Evolutionary conservation across 2,329 filamentous ascomycete genomes (phyloP).

Genomic region (Metarhizium anisopliae): DNA sequence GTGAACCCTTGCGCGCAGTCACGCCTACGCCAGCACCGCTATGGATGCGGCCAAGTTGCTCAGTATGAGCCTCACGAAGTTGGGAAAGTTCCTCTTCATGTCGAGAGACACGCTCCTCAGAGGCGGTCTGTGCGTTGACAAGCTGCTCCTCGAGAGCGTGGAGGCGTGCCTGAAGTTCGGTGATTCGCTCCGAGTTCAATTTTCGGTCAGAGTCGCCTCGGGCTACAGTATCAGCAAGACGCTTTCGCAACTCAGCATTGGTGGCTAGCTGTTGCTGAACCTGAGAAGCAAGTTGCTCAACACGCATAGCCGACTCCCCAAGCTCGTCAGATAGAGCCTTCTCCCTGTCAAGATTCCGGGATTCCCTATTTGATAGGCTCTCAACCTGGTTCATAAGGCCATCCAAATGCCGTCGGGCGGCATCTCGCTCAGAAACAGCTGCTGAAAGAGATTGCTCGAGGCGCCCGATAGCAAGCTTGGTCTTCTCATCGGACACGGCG

Average conservation of each 20-base stretch:
- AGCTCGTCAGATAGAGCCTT: constrained; percentile 60
- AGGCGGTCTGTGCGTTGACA: constrained; percentile 71
- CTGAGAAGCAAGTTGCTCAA: constrained; percentile 70
- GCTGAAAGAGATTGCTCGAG: constrained; percentile 61
- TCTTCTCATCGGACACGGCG: constrained; percentile 42
- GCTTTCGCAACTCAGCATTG: constrained; percentile 66
- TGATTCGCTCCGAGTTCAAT: constrained; percentile 72
- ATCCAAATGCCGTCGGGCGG: constrained; percentile 57
- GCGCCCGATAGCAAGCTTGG: constrained; percentile 51
- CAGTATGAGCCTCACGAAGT: constrained; percentile 68
- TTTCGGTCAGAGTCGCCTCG: constrained; percentile 80
- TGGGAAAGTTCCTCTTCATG: constrained; percentile 79
- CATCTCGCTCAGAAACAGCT: constrained; percentile 63
- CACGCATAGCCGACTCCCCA: constrained; percentile 61
- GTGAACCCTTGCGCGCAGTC: constrained; percentile 21
- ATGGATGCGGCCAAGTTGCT: constrained; percentile 68
- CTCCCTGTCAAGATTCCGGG: constrained; percentile 49
- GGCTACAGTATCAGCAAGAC: constrained; percentile 69
- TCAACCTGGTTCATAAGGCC: constrained; percentile 54
- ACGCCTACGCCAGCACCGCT: constrained; percentile 26
- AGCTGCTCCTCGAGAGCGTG: constrained; percentile 78
- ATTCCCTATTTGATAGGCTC: constrained; percentile 46
- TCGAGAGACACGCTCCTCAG: constrained; percentile 71
- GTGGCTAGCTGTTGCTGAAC: constrained; percentile 72
- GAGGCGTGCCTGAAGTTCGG: constrained; percentile 71